Base-by-base conservation (phyloP, 805 yeast species). In the Ogataea trehalophila region DNA sequence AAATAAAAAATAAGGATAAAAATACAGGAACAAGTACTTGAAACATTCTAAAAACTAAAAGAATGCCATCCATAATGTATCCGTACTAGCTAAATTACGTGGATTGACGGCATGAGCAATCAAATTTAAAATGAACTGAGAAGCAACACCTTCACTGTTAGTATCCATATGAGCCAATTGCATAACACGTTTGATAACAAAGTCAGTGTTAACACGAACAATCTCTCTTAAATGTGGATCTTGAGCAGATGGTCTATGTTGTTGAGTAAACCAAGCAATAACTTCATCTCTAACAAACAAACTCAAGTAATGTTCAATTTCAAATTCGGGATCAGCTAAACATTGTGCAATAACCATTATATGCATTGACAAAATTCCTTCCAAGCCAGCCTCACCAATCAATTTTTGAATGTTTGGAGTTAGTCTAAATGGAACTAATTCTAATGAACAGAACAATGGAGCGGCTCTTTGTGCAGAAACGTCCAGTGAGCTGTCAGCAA, bases 41-140 rank as follows among this genome's bases (percentile, higher is more conserved):
- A 17, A 31, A 5, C 20, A 34, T 15, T 22, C 2, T 14, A 14
- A 22, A 15, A 33, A 14, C 53, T 71, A 90, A 57, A 90, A 80
- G 70, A 89, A 94, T 1, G 99, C 94, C 96, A 94, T 88, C 90
- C 96, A 94, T 54, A 87, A 75, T 15, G 90, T 82, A 58, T 94
- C 99, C 6, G 95, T 85, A 46, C 88, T 81, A 15, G 98, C 97
- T 57, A 94, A 71, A 59, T 89, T 88, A 58, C 96, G 80, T 34
- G 98, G 97, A 61, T 91, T 92, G 15, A 91, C 97, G 6, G 99
- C 98, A 60, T 88, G 90, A 5, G 95, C 85, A 44, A 94, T 88
- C 61, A 92, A 77, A 59, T 94, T 97, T 55, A 94, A 75, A 33
- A 90, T 87, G 51, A 87, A 83, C 65, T 92, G 98, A 35, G 96